These are phyloP conservation scores for Papiliotrema fonsecae DNA, from an alignment of 1,284 basidiomycete genomes.

Conservation along the genomic window DNA sequence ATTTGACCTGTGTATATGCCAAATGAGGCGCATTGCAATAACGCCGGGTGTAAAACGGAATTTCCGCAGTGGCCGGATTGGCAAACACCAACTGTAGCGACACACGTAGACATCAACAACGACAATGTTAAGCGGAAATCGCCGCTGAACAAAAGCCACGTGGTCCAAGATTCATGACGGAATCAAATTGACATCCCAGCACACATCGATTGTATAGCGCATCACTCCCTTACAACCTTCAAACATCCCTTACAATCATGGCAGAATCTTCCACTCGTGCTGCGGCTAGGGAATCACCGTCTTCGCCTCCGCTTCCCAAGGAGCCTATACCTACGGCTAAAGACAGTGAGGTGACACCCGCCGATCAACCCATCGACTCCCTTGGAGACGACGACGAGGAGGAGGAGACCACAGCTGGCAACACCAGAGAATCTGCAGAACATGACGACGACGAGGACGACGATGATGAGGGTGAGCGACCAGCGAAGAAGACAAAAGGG, in stretches of 20 bases:
- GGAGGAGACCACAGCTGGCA: background rate
- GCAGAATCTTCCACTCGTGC: conserved; percentile 1
- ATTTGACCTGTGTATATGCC: too few relatives aligned
- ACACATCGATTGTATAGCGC: background rate
- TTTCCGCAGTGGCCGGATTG: too few relatives aligned
- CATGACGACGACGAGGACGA: conserved; percentile 5
- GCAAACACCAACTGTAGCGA: too few relatives aligned
- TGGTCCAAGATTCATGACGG: too few relatives aligned
- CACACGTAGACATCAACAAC: background rate
- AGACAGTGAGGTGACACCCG: background rate
- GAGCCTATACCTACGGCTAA: conserved; percentile 4
- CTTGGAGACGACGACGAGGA: conserved; percentile 14
- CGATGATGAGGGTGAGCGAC: conserved; percentile 19
- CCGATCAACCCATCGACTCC: conserved; percentile 20
- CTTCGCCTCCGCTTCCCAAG: conserved; percentile 17
- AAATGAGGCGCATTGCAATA: too few relatives aligned
- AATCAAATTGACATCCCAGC: background rate
- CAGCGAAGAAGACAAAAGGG: conserved; percentile 2
- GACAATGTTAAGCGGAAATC: background rate
- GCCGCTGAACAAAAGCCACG: background rate
- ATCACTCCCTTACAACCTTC: background rate
- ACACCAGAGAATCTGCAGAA: conserved; percentile 5
- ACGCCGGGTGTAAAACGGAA: too few relatives aligned
- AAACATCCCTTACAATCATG: background rate
- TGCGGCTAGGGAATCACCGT: conserved; percentile 19